phyloP scores from a whole-genome alignment of 768 basidiomycete genomes.

The Kwoniella newhampshirensis region DNA sequence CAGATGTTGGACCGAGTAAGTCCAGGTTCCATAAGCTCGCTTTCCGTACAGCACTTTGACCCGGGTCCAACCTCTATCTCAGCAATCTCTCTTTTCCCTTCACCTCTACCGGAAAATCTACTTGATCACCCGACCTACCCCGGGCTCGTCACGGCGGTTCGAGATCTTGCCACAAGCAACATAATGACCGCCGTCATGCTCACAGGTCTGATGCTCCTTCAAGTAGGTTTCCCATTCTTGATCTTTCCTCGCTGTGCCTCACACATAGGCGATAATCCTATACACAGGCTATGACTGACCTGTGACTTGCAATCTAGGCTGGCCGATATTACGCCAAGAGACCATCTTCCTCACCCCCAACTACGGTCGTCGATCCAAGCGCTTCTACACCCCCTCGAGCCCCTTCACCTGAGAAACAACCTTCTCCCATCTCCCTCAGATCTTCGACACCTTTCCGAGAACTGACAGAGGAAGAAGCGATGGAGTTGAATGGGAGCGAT shows the following conservation, averaged over 20 bases:
- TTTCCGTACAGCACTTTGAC: background rate
- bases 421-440: slow-evolving; percentile 22
- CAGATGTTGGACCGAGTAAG: slow-evolving; percentile 43
- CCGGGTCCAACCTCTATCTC: too few relatives aligned
- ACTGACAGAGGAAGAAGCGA: slow-evolving; percentile 41
- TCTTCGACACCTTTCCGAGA: slow-evolving; percentile 47
- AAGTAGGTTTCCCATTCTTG: slow-evolving; percentile 44
- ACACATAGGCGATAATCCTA: too few relatives aligned
- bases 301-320: slow-evolving; percentile 29
- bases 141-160: slow-evolving; percentile 33
- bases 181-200: slow-evolving; percentile 53
- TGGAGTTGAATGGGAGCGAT: slow-evolving; percentile 26
- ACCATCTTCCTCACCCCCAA: slow-evolving; percentile 18
- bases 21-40: background rate
- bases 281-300: too few relatives aligned
- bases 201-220: slow-evolving; percentile 53
- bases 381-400: slow-evolving; percentile 11
- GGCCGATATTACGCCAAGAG: slow-evolving; percentile 49
- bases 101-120: slow-evolving; percentile 26
- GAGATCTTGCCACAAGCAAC: slow-evolving; percentile 51
- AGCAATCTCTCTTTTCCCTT: slow-evolving; percentile 46
- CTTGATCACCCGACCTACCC: slow-evolving; percentile 30
- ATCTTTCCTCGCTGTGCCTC: background rate
- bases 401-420: slow-evolving; percentile 9
- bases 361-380: slow-evolving; percentile 3